Evolutionary conservation across 331 rosid genomes (phyloP).

Genomic region (Phaseolus coccineus): DNA sequence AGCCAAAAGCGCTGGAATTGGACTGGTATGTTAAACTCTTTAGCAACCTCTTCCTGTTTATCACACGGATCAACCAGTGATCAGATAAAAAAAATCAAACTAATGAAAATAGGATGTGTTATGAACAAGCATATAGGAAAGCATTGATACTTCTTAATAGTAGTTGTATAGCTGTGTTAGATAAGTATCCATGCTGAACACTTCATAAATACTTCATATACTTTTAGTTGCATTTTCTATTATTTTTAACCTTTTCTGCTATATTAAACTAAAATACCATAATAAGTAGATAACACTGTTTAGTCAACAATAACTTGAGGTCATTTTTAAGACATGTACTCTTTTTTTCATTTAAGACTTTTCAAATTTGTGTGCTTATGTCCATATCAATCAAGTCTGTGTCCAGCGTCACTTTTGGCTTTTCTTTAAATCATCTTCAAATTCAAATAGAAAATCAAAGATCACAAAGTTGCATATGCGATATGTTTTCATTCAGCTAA

Average conservation of each 20-base stretch:
- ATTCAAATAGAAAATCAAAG: neutral
- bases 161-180: neutral
- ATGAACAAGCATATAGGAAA: slow-evolving; percentile 5
- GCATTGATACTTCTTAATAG: neutral
- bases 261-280: neutral
- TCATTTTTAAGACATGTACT: neutral
- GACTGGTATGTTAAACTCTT: slow-evolving; percentile 81
- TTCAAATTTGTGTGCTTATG: neutral
- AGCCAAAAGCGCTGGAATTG: slow-evolving; percentile 91
- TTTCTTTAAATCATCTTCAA: neutral
- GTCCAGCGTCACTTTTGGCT: neutral
- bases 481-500: slow-evolving; percentile 1
- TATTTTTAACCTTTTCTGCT: neutral
- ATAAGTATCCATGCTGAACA: neutral
- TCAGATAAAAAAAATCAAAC: slow-evolving; percentile 22
- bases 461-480: neutral
- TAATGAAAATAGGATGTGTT: neutral
- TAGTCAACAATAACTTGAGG: neutral
- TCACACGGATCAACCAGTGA: slow-evolving; percentile 26
- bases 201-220: neutral
- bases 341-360: neutral
- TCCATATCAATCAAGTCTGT: neutral
- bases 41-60: slow-evolving; percentile 88
- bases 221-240: neutral
- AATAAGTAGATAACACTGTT: neutral